Base-by-base conservation (phyloP, 2,329 filamentous ascomycete genomes). In the Monilinia polystroma region DNA sequence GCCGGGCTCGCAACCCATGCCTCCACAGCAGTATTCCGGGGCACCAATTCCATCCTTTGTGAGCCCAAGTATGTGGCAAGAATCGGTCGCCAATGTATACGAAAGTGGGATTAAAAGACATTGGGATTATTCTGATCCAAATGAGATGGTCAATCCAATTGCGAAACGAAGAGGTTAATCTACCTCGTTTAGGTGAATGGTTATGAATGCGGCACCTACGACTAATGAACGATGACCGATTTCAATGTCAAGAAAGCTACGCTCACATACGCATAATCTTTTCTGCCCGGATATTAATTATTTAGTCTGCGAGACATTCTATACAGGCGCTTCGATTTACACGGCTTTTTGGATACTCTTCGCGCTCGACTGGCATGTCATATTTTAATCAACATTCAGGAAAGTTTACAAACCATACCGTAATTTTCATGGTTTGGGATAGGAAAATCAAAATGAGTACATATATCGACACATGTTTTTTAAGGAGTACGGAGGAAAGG, bases 41-140 rank as follows among this genome's bases (percentile, higher is more conserved):
- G 80, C 83, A 10, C 79, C 84, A 2, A 81, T 85, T 60, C 81
- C 83, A 66, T 81, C 80, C 38, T 90, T 89, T 74, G 84, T 90
- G 69, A 90, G 87, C 12, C 87, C 88, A 4, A 87, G 86, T 68
- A 90, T 90, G 88, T 90, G 88, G 88, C 87, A 89, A 75, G 86
- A 90, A 74, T 88, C 86, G 16, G 88, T 90, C 65, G 87, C 87
- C 16, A 88, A 85, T 71, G 87, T 89, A 6, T 89, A 89, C 75
- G 86, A 89, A 72, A 84, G 85, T 54, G 86, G 86, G 4, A 76
- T 89, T 58, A 89, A 89, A 77, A 80, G 87, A 59, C 76, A 80
- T 56, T 89, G 86, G 86, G 86, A 87, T 47, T 76, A 75, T 63
- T 72, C 75, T 52, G 74, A 75, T 35, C 69, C 65, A 16, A 72